Base-by-base conservation (phyloP, 768 basidiomycete genomes). In the Tulasnella sp. region DNA sequence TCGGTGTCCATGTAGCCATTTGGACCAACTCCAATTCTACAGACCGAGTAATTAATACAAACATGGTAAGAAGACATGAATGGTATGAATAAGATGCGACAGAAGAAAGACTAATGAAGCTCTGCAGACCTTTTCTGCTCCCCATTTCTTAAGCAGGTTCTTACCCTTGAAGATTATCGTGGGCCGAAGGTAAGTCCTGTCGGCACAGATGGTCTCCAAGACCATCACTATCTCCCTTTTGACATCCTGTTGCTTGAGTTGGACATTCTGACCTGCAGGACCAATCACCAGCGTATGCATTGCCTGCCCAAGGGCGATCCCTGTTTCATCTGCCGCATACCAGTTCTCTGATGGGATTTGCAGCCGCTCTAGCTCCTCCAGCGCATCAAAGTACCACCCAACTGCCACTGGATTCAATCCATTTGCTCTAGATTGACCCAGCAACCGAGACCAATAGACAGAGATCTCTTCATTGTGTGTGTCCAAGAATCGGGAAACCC, bases 101-200 rank as follows among this genome's bases (percentile, higher is more conserved):
- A 16, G 46, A n/a, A 34, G 24, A 6, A 40, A 54, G 16, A 76
- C 80, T 74, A 41, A 75, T 41, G 18, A 72, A 40, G 31, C 80
- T 42, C 28, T 20, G n/a, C 77, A 31, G 5, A n/a, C 28, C 50
- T 81, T 82, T 8, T 72, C 80, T 24, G 31, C 24, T 3, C 37
- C 22, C 81, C 81, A 82, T 24, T 41, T 42, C 28, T 31, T 24
- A 0, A 37, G 48, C 22, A 81, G 24, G 34, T 76, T 31, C 54
- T 77, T 80, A 6, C 80, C 81, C 31, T 80, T 80, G 80, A 81
- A 82, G n/a, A 80, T 75, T 2, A 82, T 72, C 72, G 69, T 80
- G 64, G 48, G 77, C 72, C 50, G 22, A 46, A 76, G n/a, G 24
- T 74, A 78, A 50, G 48, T 24, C 20, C 72, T 74, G 64, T 75